These are phyloP conservation scores for Fusarium mundagurra DNA, from an alignment of 2,329 filamentous ascomycete species.

Conservation along the genomic window DNA sequence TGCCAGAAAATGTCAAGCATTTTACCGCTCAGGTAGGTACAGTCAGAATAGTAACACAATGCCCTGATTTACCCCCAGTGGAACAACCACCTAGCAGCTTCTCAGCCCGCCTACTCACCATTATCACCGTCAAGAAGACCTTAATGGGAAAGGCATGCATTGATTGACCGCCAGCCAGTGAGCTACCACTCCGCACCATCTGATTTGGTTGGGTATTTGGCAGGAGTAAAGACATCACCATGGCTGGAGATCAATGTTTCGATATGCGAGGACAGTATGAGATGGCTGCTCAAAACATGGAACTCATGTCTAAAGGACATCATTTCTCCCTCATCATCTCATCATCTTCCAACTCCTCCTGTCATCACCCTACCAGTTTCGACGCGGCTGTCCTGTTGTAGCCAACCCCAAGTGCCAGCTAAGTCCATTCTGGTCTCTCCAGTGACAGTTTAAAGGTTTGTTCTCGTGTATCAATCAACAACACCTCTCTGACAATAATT, in stretches of 20 bases:
- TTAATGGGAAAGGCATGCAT: background rate
- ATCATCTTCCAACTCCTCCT: too few species aligned
- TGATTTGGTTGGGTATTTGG: background rate
- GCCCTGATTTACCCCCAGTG: background rate
- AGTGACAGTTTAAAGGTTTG: too few species aligned
- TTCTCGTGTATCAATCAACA: too few species aligned
- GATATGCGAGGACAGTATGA: background rate
- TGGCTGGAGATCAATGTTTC: background rate
- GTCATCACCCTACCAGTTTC: too few species aligned
- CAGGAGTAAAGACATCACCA: too few species aligned
- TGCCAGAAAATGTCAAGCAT: background rate
- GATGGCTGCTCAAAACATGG: background rate
- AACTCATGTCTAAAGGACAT: background rate
- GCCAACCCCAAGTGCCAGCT: too few species aligned
- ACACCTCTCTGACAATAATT: too few species aligned
- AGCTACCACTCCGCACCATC: background rate
- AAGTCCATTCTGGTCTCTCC: too few species aligned
- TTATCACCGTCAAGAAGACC: background rate
- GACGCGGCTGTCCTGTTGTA: too few species aligned
- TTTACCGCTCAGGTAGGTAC: background rate
- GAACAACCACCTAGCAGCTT: background rate
- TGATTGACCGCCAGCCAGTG: background rate
- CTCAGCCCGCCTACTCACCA: background rate
- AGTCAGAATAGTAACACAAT: background rate
- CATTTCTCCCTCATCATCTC: background rate